These are phyloP conservation scores for Stevia rebaudiana DNA, from an alignment of 140 eudicot species.

Conservation along the genomic window DNA sequence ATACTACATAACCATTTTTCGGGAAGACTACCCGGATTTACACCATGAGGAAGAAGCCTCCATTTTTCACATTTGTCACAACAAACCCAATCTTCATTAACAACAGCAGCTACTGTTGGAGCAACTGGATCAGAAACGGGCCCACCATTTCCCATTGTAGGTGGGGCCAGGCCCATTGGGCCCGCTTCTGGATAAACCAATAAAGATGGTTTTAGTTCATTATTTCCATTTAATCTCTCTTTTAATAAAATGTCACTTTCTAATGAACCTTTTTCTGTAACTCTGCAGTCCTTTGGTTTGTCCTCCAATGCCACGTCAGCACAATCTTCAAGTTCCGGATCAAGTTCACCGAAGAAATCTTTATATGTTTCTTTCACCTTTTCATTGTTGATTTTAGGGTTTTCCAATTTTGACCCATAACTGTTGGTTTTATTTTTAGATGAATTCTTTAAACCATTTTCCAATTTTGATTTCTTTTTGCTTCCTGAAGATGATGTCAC, in stretches of 20 bases:
- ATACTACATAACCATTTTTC: conserved; percentile 86
- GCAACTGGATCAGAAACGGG: conserved; percentile 46
- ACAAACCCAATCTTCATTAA: conserved; percentile 77
- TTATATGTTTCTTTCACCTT: conserved; percentile 51
- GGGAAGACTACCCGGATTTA: conserved; percentile 66
- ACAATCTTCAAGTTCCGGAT: conserved; percentile 50
- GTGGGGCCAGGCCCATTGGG: conserved; percentile 31
- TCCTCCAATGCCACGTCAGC: conserved; percentile 44
- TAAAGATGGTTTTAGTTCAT: conserved; percentile 31
- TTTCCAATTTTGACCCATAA: conserved; percentile 28
- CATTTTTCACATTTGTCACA: conserved; percentile 88
- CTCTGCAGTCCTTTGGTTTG: conserved; percentile 31
- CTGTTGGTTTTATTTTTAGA: conserved; percentile 40
- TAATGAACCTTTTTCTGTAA: conserved; percentile 32
- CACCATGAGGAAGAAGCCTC: conserved; percentile 91
- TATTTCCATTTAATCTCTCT: conserved; percentile 36
- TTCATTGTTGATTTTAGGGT: conserved; percentile 28
- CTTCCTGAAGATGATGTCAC: conserved; percentile 41
- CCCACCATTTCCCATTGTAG: conserved; percentile 35
- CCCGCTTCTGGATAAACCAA: conserved; percentile 29
- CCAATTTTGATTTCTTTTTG: conserved; percentile 48
- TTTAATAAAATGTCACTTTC: conserved; percentile 31
- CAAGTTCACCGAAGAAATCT: conserved; percentile 82
- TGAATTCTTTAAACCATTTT: conserved; percentile 31
- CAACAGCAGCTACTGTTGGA: conserved; percentile 41